Base-by-base conservation (phyloP, 331 rosid genomes). In the Saraca asoca region DNA sequence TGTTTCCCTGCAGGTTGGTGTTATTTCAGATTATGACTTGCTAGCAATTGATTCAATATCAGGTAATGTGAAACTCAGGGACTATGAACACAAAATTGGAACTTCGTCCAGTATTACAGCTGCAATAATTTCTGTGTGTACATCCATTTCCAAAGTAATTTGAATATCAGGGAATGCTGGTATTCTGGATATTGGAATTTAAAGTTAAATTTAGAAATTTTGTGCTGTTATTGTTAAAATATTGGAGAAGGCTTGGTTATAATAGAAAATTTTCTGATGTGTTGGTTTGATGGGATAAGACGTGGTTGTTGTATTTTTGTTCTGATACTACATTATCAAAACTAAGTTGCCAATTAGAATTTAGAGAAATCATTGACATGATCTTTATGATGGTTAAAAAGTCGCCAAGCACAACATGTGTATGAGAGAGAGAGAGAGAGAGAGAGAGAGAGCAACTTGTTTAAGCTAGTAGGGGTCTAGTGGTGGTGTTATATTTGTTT, bases 1-100 rank as follows among this genome's bases (percentile, higher is more conserved):
- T 8, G 49, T 48, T 48, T 41, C 66, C 76, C 33, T 77, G 69
- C 88, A 92, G 98, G 95, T 92, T 70, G 98, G 98, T 42, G 96
- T 92, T 63, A 89, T 92, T 66, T 89, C 96, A 48, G 98, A 92
- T 81, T 92, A 92, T 52, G 98, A 92, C 66, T 82, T 92, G 67
- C 54, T 92, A 69, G 96, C 98, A 9, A 79, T 92, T 12, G 94
- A 89, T 76, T 83, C 94, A 11, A 83, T 92, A 79, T 92, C 98
- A 82, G 96, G 93, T 82, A 92, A 39, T 24, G 31, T 24, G 31
- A 24, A 24, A 24, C 3, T 24, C 31, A 24, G 31, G 1, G 31
- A 24, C 31, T 3, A 24, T 24, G 31, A 24, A 24, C 29, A 8
- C 31, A n/a, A 12, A 43, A 20, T 9, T 37, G n/a, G 43, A 59